Percentiles rank a stretch among this genome's conserved stretches.
Conservation (phyloP, 2,329 filamentous ascomycete genomes). For the Sordariomycetes sp. region DNA sequence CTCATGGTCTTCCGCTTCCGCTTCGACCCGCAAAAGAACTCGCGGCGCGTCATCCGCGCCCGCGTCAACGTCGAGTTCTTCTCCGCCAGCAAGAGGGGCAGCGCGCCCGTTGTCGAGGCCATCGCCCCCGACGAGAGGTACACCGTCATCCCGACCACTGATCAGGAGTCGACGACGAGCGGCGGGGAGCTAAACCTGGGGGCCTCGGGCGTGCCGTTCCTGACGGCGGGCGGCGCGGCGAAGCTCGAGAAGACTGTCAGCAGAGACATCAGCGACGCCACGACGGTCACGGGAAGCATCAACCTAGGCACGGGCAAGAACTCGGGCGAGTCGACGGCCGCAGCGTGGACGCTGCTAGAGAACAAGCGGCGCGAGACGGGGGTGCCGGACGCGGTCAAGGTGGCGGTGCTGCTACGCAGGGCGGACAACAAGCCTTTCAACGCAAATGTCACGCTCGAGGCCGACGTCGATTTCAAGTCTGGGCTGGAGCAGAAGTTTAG, state of each 20-base stretch:
- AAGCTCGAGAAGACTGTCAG: background rate
- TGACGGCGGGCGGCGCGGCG: background rate
- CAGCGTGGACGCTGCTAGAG: background rate
- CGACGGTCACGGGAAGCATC: background rate
- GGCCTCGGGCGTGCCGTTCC: background rate
- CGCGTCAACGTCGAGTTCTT: background rate
- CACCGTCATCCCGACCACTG: background rate
- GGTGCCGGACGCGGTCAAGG: background rate
- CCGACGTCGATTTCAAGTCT: background rate
- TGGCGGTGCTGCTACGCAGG: background rate
- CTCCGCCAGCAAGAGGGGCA: background rate
- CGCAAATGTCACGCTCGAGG: background rate
- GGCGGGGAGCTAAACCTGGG: background rate
- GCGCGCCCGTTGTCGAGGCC: background rate
- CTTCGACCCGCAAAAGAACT: background rate
- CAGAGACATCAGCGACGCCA: background rate
- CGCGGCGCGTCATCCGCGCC: background rate
- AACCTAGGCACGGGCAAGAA: background rate
- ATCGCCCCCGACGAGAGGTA: background rate
- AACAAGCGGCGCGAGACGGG: background rate
- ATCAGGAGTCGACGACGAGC: background rate
- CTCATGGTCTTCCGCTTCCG: background rate
- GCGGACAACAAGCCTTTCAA: background rate
- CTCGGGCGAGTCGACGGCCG: background rate
- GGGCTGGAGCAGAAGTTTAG: background rate